phyloP scores from a whole-genome alignment of 805 yeast species.

The Maudiozyma barnettii region DNA sequence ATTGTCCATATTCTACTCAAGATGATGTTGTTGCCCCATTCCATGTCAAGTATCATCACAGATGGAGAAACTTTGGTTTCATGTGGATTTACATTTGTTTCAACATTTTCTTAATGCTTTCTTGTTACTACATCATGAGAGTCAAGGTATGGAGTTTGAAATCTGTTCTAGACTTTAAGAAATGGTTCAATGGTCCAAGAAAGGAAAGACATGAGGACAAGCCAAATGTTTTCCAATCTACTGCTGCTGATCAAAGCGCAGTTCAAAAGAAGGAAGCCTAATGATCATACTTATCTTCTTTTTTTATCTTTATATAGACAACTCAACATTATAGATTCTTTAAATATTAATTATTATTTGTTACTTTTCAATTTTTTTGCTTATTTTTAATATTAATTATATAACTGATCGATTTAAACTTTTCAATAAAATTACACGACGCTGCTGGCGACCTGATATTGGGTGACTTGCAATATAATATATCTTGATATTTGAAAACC shows the following conservation, averaged over 20 bases:
- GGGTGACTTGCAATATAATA: no score
- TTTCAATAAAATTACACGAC: no score
- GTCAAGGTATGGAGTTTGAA: constrained; percentile 31
- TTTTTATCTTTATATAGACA: background rate
- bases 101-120: constrained; percentile 34
- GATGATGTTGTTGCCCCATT: constrained; percentile 47
- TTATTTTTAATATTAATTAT: background rate
- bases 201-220: constrained; percentile 42
- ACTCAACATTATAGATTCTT: constrained; percentile 1
- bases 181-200: constrained; percentile 35
- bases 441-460: no score
- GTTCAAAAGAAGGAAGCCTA: constrained; percentile 14
- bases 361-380: background rate
- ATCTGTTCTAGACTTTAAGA: constrained; percentile 30
- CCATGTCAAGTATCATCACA: constrained; percentile 34
- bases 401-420: no score
- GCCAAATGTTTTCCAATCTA: constrained; percentile 33
- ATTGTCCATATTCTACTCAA: constrained; percentile 49
- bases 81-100: constrained; percentile 36
- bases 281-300: background rate
- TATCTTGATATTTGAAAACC: no score
- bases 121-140: constrained; percentile 31
- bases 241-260: constrained; percentile 33
- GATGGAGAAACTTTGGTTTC: constrained; percentile 63
- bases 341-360: background rate